Evolutionary conservation across 257 asterid genomes (phyloP).

Genomic region (Solanum sitiens): DNA sequence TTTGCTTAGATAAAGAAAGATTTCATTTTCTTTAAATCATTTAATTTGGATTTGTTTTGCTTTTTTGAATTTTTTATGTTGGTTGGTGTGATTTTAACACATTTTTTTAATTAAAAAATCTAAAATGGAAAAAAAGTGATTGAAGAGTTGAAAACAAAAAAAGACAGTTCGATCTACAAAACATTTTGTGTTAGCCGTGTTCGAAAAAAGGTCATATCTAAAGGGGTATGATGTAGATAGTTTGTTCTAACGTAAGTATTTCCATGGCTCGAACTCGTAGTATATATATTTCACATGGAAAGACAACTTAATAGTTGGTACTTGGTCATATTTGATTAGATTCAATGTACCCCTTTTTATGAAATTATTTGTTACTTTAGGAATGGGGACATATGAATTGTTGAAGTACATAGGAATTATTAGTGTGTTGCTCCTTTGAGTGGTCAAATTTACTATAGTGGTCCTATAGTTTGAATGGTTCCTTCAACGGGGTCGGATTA

Average conservation of each 20-base stretch:
- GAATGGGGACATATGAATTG: not conserved
- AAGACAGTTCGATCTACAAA: no score
- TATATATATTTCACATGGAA: not conserved
- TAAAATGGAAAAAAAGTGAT: not conserved
- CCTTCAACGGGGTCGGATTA: not conserved
- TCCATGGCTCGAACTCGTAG: not conserved
- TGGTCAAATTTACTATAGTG: not conserved
- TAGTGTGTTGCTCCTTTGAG: not conserved
- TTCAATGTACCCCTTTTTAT: not conserved
- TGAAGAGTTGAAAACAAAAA: no score
- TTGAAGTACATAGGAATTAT: not conserved
- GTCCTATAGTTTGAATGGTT: not conserved
- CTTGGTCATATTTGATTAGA: not conserved
- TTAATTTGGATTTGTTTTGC: not conserved
- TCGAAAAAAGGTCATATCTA: no score
- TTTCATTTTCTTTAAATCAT: not conserved
- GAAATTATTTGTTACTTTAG: not conserved
- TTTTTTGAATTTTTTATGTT: not conserved
- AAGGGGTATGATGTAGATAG: not conserved
- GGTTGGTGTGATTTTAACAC: not conserved
- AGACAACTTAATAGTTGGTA: not conserved
- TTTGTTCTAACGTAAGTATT: not conserved
- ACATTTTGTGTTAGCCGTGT: not conserved
- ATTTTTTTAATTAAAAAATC: not conserved
- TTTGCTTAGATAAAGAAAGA: not conserved